phyloP scores from a whole-genome alignment of 2,329 filamentous ascomycete genomes.

The Tolypocladium tundrense region DNA sequence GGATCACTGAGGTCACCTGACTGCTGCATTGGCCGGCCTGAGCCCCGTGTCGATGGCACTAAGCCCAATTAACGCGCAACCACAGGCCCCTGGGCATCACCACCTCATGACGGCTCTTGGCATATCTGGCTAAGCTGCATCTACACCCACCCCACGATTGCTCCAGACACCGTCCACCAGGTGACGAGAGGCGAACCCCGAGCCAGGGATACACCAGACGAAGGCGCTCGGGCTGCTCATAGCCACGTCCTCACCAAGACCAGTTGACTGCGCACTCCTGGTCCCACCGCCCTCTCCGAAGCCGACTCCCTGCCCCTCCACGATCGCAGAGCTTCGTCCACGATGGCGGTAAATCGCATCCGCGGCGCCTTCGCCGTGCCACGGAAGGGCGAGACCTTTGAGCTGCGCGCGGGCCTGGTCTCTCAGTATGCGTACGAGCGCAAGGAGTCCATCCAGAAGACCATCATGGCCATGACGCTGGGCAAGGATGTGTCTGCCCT shows the following conservation, averaged over 20 bases:
- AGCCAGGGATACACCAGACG: neutral
- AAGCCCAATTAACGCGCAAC: neutral
- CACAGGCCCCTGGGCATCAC: neutral
- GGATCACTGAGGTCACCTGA: neutral
- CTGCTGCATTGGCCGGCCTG: neutral
- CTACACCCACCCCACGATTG: neutral
- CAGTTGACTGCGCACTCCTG: neutral
- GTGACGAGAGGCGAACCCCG: neutral
- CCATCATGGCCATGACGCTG: constrained; percentile 99
- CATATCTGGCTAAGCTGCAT: neutral
- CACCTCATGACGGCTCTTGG: neutral
- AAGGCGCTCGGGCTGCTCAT: neutral
- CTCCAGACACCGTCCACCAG: neutral
- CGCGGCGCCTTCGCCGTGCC: constrained; percentile 87
- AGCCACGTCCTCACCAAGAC: neutral
- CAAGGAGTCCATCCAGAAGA: constrained; percentile 98
- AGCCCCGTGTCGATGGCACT: neutral
- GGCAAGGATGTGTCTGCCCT: constrained; percentile 97
- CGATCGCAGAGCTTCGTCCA: constrained; percentile 1
- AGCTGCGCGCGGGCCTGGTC: constrained; percentile 87
- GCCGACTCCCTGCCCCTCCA: constrained; percentile 9
- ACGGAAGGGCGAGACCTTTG: constrained; percentile 95
- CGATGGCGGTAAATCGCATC: constrained; percentile 94
- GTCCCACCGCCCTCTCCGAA: neutral
- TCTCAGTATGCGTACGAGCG: constrained; percentile 99